Percentiles rank a stretch among this genome's conserved stretches.
phyloP scores from a whole-genome alignment of 495 filamentous ascomycete genomes.

The Penicillium paxilli region DNA sequence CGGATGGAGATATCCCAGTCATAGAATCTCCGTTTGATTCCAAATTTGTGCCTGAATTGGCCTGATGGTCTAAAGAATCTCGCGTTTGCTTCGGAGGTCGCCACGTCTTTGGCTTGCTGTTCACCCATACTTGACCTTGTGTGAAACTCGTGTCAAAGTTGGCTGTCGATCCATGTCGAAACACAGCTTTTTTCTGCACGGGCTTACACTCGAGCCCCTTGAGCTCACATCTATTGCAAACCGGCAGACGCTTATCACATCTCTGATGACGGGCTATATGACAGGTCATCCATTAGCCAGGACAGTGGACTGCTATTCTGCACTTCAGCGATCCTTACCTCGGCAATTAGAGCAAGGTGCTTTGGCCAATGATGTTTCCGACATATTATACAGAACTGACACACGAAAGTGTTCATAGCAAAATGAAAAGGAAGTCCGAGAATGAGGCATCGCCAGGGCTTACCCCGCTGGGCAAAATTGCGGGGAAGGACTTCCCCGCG shows the following conservation, averaged over 20 bases:
- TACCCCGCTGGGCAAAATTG: not conserved
- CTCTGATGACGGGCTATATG: not conserved
- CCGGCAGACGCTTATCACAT: slow-evolving; percentile 14
- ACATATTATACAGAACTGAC: not conserved
- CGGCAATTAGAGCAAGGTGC: slow-evolving; percentile 1
- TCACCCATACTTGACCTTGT: slow-evolving; percentile 17
- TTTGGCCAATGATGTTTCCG: not conserved
- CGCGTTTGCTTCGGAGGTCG: not conserved
- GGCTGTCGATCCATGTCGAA: slow-evolving; percentile 20
- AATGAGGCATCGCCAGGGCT: not conserved
- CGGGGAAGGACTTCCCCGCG: not conserved
- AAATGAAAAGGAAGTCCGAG: not conserved
- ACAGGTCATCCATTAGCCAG: not conserved
- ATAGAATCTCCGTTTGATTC: too few relatives aligned
- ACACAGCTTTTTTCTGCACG: slow-evolving; percentile 11
- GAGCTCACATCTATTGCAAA: slow-evolving; percentile 12
- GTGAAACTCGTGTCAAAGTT: slow-evolving; percentile 16
- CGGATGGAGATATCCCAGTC: not conserved
- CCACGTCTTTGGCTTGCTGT: slow-evolving; percentile 17
- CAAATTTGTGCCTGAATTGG: not conserved
- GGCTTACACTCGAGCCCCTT: slow-evolving; percentile 16
- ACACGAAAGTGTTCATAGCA: not conserved
- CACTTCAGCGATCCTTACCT: not conserved
- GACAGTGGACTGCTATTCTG: not conserved
- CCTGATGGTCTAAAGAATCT: not conserved